Evolutionary conservation across 2,329 filamentous ascomycete genomes (phyloP), one percentile per base, ranked within the genome.

Genomic region (Colletotrichum acutatum): DNA sequence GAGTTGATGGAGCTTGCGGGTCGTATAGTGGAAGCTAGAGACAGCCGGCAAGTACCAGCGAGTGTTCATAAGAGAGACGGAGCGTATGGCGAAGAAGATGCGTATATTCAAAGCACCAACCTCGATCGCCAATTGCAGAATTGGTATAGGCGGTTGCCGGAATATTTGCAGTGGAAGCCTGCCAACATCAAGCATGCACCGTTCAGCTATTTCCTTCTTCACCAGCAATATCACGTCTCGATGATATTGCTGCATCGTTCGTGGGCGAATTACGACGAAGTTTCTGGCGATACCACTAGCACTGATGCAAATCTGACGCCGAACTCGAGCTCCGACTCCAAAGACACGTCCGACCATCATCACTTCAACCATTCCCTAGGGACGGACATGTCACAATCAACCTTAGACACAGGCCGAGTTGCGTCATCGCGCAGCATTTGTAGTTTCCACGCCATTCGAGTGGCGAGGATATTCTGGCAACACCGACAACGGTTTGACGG

Each of bases 1-100:
- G 87, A 89, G 74, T 80, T 90, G n/a, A 88, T 89, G 86, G 87
- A 88, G 72, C 80, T 89, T 7, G 86, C 87, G 1, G 86, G 86
- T 53, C 86, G 84, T 65, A 87, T 89, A 28, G 85, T 86, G 4
- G 87, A 89, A 74, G 84, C 80, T 3, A 76, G 81, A 32, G 80
- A 83, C 68, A 76, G 82, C 76, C 80, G 81, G 65, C 80, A 77
- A 11, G 76, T 82, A 67, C 81, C 81, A 37, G 81, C 79, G 58
- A 75, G 78, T 26, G 78, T 74, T 24, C 78, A 80, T 54, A 77
- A 77, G 19, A 42, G 57, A 22, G 78, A 80, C 14, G 42, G 42
- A 16, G 78, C 79, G 22, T 82, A 81, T 57, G 74, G 78, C 4
- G 85, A 87, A 68, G 83, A 86, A 30, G 84, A 83, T 66, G 85